These are phyloP conservation scores for Gonapodya prolifera DNA, from an alignment of 192 early-diverging fungal genomes.

Conservation along the genomic window DNA sequence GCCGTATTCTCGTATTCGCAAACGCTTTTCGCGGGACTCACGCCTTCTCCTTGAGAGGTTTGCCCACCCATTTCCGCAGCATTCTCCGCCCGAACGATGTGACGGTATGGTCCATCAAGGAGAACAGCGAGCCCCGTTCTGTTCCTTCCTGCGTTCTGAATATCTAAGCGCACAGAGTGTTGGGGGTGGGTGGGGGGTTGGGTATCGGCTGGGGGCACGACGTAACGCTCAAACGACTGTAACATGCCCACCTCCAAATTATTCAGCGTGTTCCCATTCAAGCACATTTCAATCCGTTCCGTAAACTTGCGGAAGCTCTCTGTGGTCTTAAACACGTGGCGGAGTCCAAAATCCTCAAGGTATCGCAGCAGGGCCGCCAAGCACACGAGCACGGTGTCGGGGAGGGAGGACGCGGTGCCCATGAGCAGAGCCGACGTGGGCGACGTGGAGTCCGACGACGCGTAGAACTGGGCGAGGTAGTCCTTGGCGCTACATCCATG, in stretches of 20 bases:
- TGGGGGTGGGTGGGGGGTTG: no score
- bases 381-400: conserved; percentile 17
- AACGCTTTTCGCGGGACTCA: no score
- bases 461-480: background rate
- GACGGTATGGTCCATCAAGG: conserved; percentile 49
- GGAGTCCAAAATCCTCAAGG: conserved; percentile 47
- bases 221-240: no score
- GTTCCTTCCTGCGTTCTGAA: conserved; percentile 32
- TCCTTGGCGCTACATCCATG: background rate
- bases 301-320: conserved; percentile 47
- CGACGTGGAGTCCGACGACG: background rate
- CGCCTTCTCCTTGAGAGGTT: conserved; percentile 42
- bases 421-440: background rate
- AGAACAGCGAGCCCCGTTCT: conserved; percentile 35
- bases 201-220: no score
- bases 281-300: conserved; percentile 40
- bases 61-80: conserved; percentile 54
- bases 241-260: conserved; percentile 35
- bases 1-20: no score
- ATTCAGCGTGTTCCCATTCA: conserved; percentile 50
- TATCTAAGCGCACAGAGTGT: conserved; percentile 20
- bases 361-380: conserved; percentile 46
- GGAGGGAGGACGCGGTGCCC: conserved; percentile 6
- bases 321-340: conserved; percentile 35
- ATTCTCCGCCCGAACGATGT: conserved; percentile 52